Base-by-base conservation (phyloP, 2,329 filamentous ascomycete species). In the Colletotrichum graminicola region DNA sequence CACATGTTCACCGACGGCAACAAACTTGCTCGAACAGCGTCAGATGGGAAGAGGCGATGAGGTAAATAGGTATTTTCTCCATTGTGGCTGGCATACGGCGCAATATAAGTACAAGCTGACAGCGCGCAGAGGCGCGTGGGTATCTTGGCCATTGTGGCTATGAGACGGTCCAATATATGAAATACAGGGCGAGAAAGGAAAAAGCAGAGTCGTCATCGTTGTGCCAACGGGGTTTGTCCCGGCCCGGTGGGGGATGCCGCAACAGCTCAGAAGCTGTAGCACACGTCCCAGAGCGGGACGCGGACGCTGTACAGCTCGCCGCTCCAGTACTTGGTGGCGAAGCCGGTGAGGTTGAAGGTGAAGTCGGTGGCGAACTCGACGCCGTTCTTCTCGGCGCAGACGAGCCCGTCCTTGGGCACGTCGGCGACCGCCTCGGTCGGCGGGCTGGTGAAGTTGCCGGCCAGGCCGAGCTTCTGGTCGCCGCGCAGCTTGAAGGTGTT, bases 401-500 rank as follows among this genome's bases (percentile, higher is more conserved):
- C 71, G n/a, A 52, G 47, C 3, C 61, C 73, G 34, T 69, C 74
- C 34, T 67, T 61, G 34, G 76, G 74, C 23, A 75, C 62, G 3
- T 67, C 71, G 2, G 73, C 73, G 21, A 59, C 72, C 1, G 61
- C 21, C 10, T 52, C 36, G 11, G 45, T 41, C 0, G 66, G 57
- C 54, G 52, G 10, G 54, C 57, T 54, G 8, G 61, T 71, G 36
- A 67, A 67, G 69, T 72, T 72, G 4, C 69, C 69, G 1, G 26
- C 39, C 29, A 32, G 16, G 5, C 74, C 75, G 8, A 76, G 72
- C 41, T 75, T 67, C 70, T 79, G 77, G 52, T 74, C 72, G 0
- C 76, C 76, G 43, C 74, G 73, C 4, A 81, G 75, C 14, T 73
- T 74, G 71, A 84, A 80, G 18, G 76, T 76, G 74, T 83, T 83